Percentiles rank a stretch among this genome's conserved stretches.
Evolutionary conservation across 1,284 basidiomycete genomes (phyloP).

Genomic region (Volvariella surrecta): DNA sequence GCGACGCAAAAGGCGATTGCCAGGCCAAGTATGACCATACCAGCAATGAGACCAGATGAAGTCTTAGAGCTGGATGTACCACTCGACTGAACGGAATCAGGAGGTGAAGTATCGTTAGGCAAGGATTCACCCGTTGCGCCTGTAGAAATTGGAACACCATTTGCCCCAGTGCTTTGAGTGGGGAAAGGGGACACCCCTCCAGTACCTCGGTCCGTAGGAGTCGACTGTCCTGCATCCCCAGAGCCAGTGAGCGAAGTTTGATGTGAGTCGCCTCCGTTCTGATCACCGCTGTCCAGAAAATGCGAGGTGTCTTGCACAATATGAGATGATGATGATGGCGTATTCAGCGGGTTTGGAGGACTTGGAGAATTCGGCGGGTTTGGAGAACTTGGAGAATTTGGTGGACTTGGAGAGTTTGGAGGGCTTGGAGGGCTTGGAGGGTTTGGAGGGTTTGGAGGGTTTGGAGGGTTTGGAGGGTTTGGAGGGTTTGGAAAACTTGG

Average conservation of each 20-base stretch:
- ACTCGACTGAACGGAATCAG: not conserved
- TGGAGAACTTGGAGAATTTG: not conserved
- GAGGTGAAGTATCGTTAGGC: slow-evolving; percentile 4
- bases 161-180: not conserved
- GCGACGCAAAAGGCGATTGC: slow-evolving; percentile 17
- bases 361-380: not conserved
- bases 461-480: no score
- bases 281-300: slow-evolving; percentile 1
- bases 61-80: slow-evolving; percentile 12
- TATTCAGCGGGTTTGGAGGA: slow-evolving; percentile 4
- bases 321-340: no score
- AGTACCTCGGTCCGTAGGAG: no score
- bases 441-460: no score
- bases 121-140: not conserved
- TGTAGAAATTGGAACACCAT: not conserved
- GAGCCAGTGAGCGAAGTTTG: not conserved
- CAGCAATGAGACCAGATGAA: slow-evolving; percentile 27
- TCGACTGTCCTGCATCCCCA: not conserved
- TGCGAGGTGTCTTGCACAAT: no score
- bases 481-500: no score
- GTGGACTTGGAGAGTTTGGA: not conserved
- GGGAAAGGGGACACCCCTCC: no score
- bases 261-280: not conserved
- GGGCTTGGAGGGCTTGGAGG: no score
- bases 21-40: slow-evolving; percentile 18